These are phyloP conservation scores for Alternaria triticimaculans DNA, from an alignment of 2,329 filamentous ascomycete genomes.

Conservation along the genomic window DNA sequence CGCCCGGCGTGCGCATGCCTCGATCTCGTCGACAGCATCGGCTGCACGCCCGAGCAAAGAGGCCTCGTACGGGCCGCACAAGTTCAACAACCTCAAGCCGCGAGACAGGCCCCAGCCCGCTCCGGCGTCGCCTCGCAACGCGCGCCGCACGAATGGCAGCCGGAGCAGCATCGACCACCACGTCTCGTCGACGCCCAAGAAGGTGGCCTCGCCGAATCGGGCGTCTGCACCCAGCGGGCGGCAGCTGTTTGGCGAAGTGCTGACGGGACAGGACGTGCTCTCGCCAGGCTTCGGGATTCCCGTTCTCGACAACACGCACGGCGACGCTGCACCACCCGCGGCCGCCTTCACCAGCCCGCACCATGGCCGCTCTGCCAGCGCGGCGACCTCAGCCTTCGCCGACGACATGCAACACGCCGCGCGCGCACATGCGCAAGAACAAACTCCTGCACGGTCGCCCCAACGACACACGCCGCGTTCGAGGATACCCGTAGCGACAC, in stretches of 20 bases:
- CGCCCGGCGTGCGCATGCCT: conserved; percentile 19
- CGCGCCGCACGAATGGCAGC: conserved; percentile 35
- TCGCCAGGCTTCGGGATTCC: conserved; percentile 46
- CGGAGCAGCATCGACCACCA: conserved; percentile 36
- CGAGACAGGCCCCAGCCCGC: conserved; percentile 46
- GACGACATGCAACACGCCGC: conserved; percentile 20
- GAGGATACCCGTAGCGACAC: conserved; percentile 41
- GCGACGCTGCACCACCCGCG: conserved; percentile 16
- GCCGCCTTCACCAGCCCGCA: conserved; percentile 22
- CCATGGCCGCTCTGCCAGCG: conserved; percentile 29
- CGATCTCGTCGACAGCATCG: conserved; percentile 36
- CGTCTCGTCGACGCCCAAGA: conserved; percentile 32
- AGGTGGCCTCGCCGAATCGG: conserved; percentile 31
- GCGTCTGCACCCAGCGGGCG: conserved; percentile 31
- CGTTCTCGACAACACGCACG: conserved; percentile 24
- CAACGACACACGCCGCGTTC: conserved; percentile 39
- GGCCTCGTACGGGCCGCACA: conserved; percentile 42
- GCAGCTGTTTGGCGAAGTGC: conserved; percentile 47
- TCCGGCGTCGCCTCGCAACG: conserved; percentile 34
- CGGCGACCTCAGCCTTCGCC: conserved; percentile 20
- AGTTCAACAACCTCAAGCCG: conserved; percentile 46
- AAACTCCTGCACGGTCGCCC: conserved; percentile 18
- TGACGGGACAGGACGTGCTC: conserved; percentile 38
- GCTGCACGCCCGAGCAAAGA: conserved; percentile 39
- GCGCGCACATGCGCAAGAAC: conserved; percentile 16